phyloP scores from a whole-genome alignment of 2,329 filamentous ascomycete species.

The Fusarium mangiferae region DNA sequence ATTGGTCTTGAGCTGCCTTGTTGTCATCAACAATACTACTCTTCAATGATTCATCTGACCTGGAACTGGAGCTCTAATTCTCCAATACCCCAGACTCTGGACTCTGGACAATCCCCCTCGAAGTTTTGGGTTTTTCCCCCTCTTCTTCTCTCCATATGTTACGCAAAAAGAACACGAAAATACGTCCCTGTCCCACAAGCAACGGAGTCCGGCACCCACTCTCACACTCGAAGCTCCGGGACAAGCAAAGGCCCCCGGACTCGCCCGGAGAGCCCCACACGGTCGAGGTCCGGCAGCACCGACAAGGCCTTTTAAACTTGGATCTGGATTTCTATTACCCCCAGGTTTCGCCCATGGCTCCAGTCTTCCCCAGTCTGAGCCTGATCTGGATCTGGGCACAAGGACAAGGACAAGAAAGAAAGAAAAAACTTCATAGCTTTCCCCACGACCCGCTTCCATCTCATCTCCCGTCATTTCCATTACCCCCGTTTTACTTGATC shows the following conservation, averaged over 20 bases:
- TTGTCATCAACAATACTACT: background rate
- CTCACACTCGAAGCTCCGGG: conserved; percentile 15
- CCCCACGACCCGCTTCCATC: conserved; percentile 29
- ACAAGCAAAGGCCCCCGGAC: conserved; percentile 32
- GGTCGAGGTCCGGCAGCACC: conserved; percentile 39
- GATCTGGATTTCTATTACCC: conserved; percentile 50
- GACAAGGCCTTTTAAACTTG: conserved; percentile 31
- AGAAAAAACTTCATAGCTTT: conserved; percentile 27
- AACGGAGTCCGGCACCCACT: conserved; percentile 36
- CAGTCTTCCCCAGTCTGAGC: conserved; percentile 33
- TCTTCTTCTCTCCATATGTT: background rate
- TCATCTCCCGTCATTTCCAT: conserved; percentile 34
- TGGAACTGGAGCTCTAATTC: background rate
- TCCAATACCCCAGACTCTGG: conserved; percentile 33
- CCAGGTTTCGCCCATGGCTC: conserved; percentile 44
- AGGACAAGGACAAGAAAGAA: conserved; percentile 11
- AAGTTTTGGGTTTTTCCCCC: background rate
- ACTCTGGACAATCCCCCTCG: conserved; percentile 14
- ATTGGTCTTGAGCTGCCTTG: conserved; percentile 11
- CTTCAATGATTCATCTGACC: conserved; percentile 7
- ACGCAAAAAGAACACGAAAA: conserved; percentile 4
- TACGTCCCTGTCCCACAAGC: conserved; percentile 15
- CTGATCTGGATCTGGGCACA: conserved; percentile 18
- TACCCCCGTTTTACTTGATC: conserved; percentile 55
- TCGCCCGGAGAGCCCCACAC: conserved; percentile 42